These are phyloP conservation scores for Purshia tridentata DNA, from an alignment of 306 rosid species.

Conservation along the genomic window DNA sequence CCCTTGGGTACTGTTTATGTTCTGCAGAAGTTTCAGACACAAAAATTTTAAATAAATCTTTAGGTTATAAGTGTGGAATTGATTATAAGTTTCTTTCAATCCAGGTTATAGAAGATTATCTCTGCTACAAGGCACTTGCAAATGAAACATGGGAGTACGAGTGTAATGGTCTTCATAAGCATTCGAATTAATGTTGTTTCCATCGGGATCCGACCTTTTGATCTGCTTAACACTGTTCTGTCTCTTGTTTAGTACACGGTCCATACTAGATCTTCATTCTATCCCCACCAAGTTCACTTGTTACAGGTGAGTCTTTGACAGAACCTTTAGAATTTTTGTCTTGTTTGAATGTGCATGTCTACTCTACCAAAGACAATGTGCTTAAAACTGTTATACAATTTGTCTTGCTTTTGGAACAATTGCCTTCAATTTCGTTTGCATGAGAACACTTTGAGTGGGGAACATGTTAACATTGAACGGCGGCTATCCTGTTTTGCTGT, in stretches of 20 bases:
- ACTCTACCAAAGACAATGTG: neutral
- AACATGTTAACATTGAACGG: no score
- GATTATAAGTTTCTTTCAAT: no score
- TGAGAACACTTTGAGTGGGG: neutral
- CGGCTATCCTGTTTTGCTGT: no score
- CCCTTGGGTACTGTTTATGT: no score
- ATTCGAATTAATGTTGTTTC: conserved; percentile 81
- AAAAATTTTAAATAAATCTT: no score
- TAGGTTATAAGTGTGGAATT: no score
- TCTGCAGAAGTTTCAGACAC: no score
- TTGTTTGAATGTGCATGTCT: neutral
- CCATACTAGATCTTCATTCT: conserved; percentile 94
- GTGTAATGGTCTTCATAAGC: conserved; percentile 96
- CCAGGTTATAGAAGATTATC: conserved; percentile 32
- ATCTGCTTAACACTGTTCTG: conserved; percentile 74
- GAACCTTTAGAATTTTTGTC: neutral
- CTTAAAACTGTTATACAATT: neutral
- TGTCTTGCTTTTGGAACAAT: neutral
- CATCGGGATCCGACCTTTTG: conserved; percentile 81
- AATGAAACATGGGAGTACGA: conserved; percentile 96
- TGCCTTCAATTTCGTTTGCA: neutral
- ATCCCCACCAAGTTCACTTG: conserved; percentile 85
- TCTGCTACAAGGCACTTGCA: conserved; percentile 87
- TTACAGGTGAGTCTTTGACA: conserved; percentile 55
- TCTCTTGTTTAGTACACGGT: conserved; percentile 97